Percentiles rank a stretch among this genome's conserved stretches.
Conservation (phyloP, 1,139 yeast genomes). For the Pichia sp. region DNA sequence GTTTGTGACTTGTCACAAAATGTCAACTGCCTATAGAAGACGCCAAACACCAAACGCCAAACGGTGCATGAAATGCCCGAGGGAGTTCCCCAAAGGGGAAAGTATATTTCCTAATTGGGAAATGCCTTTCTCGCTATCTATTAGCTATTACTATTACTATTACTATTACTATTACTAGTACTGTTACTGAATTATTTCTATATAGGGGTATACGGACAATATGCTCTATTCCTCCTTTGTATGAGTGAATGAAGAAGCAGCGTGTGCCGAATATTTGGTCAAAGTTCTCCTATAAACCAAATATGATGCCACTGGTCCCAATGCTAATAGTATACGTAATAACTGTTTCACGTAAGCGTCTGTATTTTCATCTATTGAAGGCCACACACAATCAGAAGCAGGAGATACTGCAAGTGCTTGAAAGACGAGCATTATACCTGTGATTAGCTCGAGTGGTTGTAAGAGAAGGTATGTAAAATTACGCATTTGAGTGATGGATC, state of each 20-base stretch:
- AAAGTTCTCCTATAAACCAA: not conserved
- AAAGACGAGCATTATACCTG: constrained; percentile 2
- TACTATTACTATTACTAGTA: too few species aligned
- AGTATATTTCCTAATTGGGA: too few species aligned
- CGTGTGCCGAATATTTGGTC: not conserved
- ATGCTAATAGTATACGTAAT: not conserved
- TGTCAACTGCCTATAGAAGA: too few species aligned
- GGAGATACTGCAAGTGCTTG: constrained; percentile 4
- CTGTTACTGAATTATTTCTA: too few species aligned
- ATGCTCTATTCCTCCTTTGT: not conserved
- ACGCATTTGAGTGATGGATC: not conserved
- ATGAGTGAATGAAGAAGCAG: too few species aligned
- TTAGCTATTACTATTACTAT: too few species aligned
- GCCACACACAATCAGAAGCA: not conserved
- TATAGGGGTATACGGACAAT: not conserved
- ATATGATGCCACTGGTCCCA: not conserved
- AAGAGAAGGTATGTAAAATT: not conserved
- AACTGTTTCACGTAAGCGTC: not conserved
- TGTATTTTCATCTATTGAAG: not conserved
- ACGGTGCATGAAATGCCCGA: too few species aligned
- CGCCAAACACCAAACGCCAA: too few species aligned
- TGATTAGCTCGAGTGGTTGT: constrained; percentile 4
- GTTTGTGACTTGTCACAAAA: too few species aligned
- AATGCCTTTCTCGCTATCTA: too few species aligned
- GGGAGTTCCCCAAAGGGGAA: too few species aligned